Evolutionary conservation across 305 asterid genomes (phyloP).

Genomic region (Stenogyne calaminthoides): DNA sequence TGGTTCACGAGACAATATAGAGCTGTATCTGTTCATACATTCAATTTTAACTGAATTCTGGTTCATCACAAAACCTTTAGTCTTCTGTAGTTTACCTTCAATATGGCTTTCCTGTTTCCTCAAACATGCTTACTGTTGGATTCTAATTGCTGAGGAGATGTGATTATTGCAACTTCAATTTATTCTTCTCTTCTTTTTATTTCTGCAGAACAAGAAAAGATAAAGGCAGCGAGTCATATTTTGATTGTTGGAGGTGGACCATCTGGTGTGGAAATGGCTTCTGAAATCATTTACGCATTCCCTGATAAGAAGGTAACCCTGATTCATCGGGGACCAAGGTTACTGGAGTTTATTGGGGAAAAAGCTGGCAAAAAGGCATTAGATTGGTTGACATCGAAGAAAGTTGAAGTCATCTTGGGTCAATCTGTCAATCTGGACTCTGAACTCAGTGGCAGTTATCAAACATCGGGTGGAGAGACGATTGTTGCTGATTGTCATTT

Average conservation of each 20-base stretch:
- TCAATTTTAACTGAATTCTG: background rate
- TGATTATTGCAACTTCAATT: background rate
- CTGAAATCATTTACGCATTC: constrained; percentile 64
- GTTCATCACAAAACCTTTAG: background rate
- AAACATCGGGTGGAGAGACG: constrained; percentile 71
- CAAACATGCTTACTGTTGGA: constrained; percentile 1
- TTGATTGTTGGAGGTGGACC: constrained; percentile 91
- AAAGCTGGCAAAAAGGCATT: constrained; percentile 66
- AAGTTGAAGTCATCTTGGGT: constrained; percentile 74
- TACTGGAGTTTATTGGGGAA: constrained; percentile 63
- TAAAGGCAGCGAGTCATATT: constrained; percentile 58
- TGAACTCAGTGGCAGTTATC: constrained; percentile 46
- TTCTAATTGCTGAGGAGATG: background rate
- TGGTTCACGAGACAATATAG: background rate
- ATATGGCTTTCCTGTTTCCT: background rate
- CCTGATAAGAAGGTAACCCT: constrained; percentile 74
- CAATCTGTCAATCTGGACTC: constrained; percentile 59
- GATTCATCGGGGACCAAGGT: constrained; percentile 71
- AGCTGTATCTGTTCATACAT: background rate
- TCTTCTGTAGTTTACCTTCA: background rate
- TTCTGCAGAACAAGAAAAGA: constrained; percentile 61
- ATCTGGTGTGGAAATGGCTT: constrained; percentile 84
- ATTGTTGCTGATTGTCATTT: constrained; percentile 78
- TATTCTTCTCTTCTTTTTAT: background rate
- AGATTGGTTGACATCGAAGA: constrained; percentile 70